These are phyloP conservation scores for Oropetium thomaeum DNA, from an alignment of 176 grass and related monocot species.

Conservation along the genomic window DNA sequence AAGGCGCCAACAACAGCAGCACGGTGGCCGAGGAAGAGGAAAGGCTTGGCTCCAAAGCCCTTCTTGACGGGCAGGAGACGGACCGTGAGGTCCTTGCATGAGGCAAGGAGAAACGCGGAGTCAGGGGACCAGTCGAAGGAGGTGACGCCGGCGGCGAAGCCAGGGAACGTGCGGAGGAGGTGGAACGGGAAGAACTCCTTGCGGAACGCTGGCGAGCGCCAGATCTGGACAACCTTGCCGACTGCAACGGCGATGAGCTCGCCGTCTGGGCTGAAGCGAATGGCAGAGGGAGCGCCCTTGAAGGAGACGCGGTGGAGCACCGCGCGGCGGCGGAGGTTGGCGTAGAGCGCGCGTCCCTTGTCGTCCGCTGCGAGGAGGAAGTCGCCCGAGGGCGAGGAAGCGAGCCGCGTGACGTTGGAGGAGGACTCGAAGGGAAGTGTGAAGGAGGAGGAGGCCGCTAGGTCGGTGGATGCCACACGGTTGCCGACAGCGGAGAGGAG, in stretches of 20 bases:
- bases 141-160: conserved; percentile 66
- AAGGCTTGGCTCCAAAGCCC: conserved; percentile 53
- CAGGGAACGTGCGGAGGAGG: conserved; percentile 74
- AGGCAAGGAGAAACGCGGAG: conserved; percentile 70
- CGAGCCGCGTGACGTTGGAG: conserved; percentile 64
- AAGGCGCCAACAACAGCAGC: conserved; percentile 60
- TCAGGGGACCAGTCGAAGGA: conserved; percentile 91
- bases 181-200: conserved; percentile 94
- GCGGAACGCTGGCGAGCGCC: conserved; percentile 82
- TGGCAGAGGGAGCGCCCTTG: conserved; percentile 55
- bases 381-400: conserved; percentile 58
- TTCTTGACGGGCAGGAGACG: conserved; percentile 62
- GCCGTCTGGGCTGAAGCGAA: conserved; percentile 77
- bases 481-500: conserved; percentile 82
- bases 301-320: conserved; percentile 83
- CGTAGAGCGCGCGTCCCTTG: conserved; percentile 52
- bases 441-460: conserved; percentile 56
- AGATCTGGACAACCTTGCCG: conserved; percentile 84
- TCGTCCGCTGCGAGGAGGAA: conserved; percentile 66
- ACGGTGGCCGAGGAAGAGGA: conserved; percentile 81
- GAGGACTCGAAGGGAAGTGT: conserved; percentile 90
- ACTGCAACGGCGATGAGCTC: conserved; percentile 71
- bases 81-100: conserved; percentile 80
- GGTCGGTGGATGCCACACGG: conserved; percentile 74
- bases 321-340: conserved; percentile 67